phyloP scores from a whole-genome alignment of 257 asterid species.

The Solanum rostratum region DNA sequence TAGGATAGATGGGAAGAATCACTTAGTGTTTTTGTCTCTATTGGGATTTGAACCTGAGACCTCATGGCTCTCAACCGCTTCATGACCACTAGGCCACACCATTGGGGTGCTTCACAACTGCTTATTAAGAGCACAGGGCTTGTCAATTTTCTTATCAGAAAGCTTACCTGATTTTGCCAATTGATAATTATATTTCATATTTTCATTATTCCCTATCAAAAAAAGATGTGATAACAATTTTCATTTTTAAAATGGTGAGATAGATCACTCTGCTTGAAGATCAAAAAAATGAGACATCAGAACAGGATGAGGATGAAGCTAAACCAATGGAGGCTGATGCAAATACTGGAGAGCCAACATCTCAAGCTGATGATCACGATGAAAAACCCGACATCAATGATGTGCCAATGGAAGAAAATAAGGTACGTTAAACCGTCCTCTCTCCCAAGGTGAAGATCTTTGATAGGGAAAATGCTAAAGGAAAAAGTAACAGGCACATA shows the following conservation, averaged over 20 bases:
- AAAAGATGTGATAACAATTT: neutral
- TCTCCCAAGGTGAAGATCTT: neutral
- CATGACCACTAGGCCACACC: too few species aligned
- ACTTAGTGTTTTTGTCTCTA: too few species aligned
- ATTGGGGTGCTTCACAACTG: too few species aligned
- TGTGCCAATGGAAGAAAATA: constrained; percentile 56
- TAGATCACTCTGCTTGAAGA: constrained; percentile 73
- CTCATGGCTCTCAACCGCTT: too few species aligned
- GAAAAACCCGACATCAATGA: constrained; percentile 91
- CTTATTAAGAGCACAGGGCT: neutral
- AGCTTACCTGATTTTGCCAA: neutral
- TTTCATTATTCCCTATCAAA: neutral
- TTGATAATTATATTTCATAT: neutral
- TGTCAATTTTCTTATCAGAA: neutral
- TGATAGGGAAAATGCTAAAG: neutral
- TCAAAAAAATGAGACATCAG: constrained; percentile 50
- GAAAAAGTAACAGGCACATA: neutral
- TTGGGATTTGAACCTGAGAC: too few species aligned
- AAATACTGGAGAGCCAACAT: constrained; percentile 20
- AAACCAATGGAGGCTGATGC: constrained; percentile 36
- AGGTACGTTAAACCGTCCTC: constrained; percentile 20
- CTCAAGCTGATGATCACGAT: constrained; percentile 34
- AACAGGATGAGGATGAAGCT: constrained; percentile 57
- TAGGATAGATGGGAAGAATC: too few species aligned
- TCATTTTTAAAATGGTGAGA: constrained; percentile 3